Evolutionary conservation across 768 basidiomycete genomes (phyloP), one percentile per base, ranked within the genome.

Genomic region (Dacryopinax primogenitus): DNA sequence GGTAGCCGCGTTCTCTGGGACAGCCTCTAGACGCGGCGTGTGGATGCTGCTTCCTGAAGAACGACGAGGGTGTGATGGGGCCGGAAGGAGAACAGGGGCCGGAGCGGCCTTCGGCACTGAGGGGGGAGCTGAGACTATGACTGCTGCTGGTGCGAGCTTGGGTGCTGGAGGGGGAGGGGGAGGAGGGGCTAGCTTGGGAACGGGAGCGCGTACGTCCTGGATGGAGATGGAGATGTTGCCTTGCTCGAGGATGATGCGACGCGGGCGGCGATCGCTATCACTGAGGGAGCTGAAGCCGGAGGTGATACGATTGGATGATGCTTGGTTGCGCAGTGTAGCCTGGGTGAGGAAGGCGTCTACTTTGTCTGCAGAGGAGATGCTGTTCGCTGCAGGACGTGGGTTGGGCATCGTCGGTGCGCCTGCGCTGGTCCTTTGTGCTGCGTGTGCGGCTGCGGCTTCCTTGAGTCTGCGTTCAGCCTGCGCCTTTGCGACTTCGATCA

Each of bases 211-310:
- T 11, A 39, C 37, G n/a, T 39, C 37, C 18, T 58, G 51, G 26
- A 58, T 30, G 23, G 51, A 28, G 51, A 58, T 58, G 51, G 51
- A 58, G 51, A 58, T 21, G 30, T 32, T 32, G 51, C 30, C 51
- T 21, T 58, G 51, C 51, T 58, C 51, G 51, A 58, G 51, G 51
- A 58, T 32, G 51, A 58, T 58, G 11, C 51, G 51, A 30, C 51
- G 51, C 30, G 51, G 51, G 51, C 51, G 51, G 26, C 51, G 51
- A 13, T 58, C 51, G 11, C 26, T 58, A 18, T 58, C 51, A 30
- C 51, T 58, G 4, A 47, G 45, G 13, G 11, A 11, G 6, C 23
- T 21, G 45, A 47, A 9, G 45, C 45, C 45, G 23, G n/a, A 9
- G 45, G 13, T 9, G 12, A 47, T 9, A 12, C 13, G 13, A 21